Evolutionary conservation across 306 rosid genomes (phyloP), one percentile per base, ranked within the genome.

Genomic region (Prunus armeniaca): DNA sequence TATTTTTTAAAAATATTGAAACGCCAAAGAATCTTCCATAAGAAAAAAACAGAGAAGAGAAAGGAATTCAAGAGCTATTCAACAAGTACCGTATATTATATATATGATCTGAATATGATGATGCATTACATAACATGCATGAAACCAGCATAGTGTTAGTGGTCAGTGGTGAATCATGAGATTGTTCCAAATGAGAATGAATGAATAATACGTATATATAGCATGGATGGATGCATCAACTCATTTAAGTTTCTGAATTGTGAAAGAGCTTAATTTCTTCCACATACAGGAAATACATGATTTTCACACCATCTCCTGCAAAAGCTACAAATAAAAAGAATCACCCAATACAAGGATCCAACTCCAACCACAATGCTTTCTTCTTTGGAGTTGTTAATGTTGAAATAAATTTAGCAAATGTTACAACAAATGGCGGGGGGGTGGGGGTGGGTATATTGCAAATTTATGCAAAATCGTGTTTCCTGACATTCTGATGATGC

Each of bases 271-370:
- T 79, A 30, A 43, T 69, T 74, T 80, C 70, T 65, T 60, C 47
- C 30, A 45, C 46, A 64, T 30, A 38, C 55, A 76, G 49, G 67
- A 62, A 80, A 74, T 80, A 71, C 81, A 76, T 17, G 54, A 63
- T 74, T 82, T 50, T 57, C 79, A 54, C 43, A 28, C 45, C 76
- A 76, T 67, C 68, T 63, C 74, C 83, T 69, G 76, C 75, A 83
- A 79, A 79, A 85, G 78, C 78, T 74, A 79, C 81, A 86, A 76
- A 83, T 84, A 78, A 52, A 88, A 86, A 79, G 82, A 87, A 83
- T 83, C 80, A 81, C 78, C 79, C 79, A 74, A 82, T 70, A 76
- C 82, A 85, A 81, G 62, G 79, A 88, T 83, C 81, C 67, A 79
- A 88, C 80, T 71, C 79, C 78, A 56, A 22, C 65, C 57, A 28